A percentile compares a stretch with the other conserved stretches of the same genome.
Evolutionary conservation across 2,329 filamentous ascomycete species (phyloP).

Genomic region (Cordyceps farinosa): DNA sequence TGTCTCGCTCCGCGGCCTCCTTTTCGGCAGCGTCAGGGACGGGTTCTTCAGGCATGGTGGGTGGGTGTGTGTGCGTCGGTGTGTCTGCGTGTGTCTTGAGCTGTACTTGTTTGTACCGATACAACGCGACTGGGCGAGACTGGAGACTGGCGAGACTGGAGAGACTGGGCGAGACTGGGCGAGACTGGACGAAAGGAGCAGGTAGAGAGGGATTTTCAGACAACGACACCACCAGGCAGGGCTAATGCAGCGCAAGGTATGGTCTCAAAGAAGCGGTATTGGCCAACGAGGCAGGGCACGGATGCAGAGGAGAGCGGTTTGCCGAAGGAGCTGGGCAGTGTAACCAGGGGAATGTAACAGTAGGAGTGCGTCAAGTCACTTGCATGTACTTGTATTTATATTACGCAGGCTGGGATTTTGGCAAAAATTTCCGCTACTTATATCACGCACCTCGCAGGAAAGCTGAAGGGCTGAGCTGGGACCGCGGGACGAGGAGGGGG

Average conservation of each 20-base stretch:
- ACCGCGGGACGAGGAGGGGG: neutral
- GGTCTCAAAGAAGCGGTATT: neutral
- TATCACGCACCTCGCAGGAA: conserved; percentile 6
- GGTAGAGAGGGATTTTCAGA: neutral
- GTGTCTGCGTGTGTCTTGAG: neutral
- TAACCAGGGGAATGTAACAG: conserved; percentile 1
- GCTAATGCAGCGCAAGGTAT: conserved; percentile 7
- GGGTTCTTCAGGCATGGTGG: conserved; percentile 22
- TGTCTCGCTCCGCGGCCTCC: conserved; percentile 24
- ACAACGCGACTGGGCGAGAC: neutral
- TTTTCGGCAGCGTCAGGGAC: conserved; percentile 23
- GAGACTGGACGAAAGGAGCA: neutral
- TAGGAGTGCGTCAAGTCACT: neutral
- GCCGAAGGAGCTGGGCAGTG: neutral
- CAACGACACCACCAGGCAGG: neutral
- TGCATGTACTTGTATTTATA: conserved; percentile 17
- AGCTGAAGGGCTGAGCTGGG: neutral
- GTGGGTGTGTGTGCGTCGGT: neutral
- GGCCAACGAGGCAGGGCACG: neutral
- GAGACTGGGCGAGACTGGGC: too few relatives aligned
- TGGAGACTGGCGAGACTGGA: too few relatives aligned
- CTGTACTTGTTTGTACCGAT: conserved; percentile 4
- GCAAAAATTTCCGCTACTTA: neutral
- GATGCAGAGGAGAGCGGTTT: neutral
- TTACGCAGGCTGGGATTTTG: neutral